These are phyloP conservation scores for Gaeumannomyces sp. DNA, from an alignment of 2,329 filamentous ascomycete species.

Conservation along the genomic window DNA sequence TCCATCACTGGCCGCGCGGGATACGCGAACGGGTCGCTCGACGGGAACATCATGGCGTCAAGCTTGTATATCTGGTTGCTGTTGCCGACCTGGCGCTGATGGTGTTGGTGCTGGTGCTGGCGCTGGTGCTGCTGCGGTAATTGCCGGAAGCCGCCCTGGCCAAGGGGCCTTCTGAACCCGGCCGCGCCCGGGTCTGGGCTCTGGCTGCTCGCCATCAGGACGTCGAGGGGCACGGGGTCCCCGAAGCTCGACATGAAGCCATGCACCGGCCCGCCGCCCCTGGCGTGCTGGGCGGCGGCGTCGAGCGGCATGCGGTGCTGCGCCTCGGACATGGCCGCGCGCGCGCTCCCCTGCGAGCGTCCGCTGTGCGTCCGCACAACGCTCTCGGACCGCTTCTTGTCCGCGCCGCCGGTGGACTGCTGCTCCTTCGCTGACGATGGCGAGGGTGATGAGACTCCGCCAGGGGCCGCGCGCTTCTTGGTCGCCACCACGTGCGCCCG, in stretches of 20 bases:
- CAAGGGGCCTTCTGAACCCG: not conserved
- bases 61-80: slow-evolving; percentile 58
- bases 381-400: not conserved
- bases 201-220: slow-evolving; percentile 32
- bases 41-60: slow-evolving; percentile 74
- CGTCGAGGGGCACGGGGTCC: slow-evolving; percentile 40
- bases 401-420: not conserved
- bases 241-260: slow-evolving; percentile 34
- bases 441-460: slow-evolving; percentile 13
- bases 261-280: slow-evolving; percentile 21
- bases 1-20: slow-evolving; percentile 67
- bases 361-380: not conserved
- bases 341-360: not conserved
- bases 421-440: slow-evolving; percentile 1
- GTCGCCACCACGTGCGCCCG: slow-evolving; percentile 33
- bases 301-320: slow-evolving; percentile 22
- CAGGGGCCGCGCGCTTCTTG: slow-evolving; percentile 52
- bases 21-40: slow-evolving; percentile 71
- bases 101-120: slow-evolving; percentile 25
- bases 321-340: slow-evolving; percentile 3
- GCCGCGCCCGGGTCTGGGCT: slow-evolving; percentile 26
- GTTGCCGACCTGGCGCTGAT: slow-evolving; percentile 22
- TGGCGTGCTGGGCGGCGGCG: slow-evolving; percentile 18
- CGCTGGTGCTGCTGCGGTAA: slow-evolving; percentile 23
- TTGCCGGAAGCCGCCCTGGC: slow-evolving; percentile 3